Conservation (phyloP, 306 rosid genomes). For the Carpinus viminea region DNA sequence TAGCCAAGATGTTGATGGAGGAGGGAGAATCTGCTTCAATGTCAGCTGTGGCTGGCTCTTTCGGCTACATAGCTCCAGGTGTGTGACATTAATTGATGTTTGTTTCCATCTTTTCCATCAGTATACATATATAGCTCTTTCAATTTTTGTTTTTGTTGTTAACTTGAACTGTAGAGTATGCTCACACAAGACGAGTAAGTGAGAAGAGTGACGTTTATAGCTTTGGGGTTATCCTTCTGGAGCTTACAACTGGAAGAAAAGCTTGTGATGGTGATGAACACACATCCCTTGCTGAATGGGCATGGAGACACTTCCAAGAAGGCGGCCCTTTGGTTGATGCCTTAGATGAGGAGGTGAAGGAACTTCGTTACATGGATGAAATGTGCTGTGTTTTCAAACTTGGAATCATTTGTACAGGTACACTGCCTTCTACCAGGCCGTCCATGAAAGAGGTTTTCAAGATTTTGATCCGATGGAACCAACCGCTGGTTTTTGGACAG, state of each 20-base stretch:
- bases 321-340: slow-evolving; percentile 44
- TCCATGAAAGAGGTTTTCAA: slow-evolving; percentile 68
- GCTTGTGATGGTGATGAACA: slow-evolving; percentile 45
- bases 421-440: slow-evolving; percentile 56
- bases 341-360: slow-evolving; percentile 59
- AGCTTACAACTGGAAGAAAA: too few species aligned
- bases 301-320: slow-evolving; percentile 39
- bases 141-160: not conserved
- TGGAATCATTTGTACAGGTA: slow-evolving; percentile 60
- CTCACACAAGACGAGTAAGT: slow-evolving; percentile 54
- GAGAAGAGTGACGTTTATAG: slow-evolving; percentile 81
- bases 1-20: slow-evolving; percentile 66
- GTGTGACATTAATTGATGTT: not conserved
- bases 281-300: slow-evolving; percentile 76
- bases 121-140: too few species aligned
- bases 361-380: slow-evolving; percentile 42
- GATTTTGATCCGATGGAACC: slow-evolving; percentile 35
- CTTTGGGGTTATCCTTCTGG: slow-evolving; percentile 18
- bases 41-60: slow-evolving; percentile 80
- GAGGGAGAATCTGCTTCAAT: slow-evolving; percentile 70
- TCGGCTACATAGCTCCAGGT: slow-evolving; percentile 98
- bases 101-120: not conserved
- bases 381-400: slow-evolving; percentile 63
- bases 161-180: slow-evolving; percentile 54
- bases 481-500: slow-evolving; percentile 16